Evolutionary conservation across 768 basidiomycete genomes (phyloP), one percentile per base, ranked within the genome.

Genomic region (Calocybe gangraenosa): DNA sequence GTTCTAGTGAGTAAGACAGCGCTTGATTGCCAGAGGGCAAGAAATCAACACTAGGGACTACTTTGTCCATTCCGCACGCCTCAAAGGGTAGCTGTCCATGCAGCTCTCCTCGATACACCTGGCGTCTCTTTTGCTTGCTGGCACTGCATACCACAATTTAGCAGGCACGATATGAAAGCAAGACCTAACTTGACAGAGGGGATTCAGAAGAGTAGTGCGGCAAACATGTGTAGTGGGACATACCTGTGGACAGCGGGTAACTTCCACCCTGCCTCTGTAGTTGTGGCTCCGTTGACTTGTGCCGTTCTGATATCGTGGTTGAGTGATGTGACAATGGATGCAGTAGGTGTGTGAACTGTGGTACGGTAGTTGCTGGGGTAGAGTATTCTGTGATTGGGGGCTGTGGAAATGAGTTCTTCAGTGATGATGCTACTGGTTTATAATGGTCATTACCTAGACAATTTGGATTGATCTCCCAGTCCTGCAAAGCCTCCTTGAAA

Each of bases 61-160:
- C 70, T 50, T 87, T 87, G 28, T 90, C 86, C 79, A 96, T 79
- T 2, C 87, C 87, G 38, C 74, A 71, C 2, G 84, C 76, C 30
- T 88, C 85, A 60, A 93, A 97, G 0, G 96, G 96, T 4, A 98
- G 71, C 53, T 90, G 84, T 0, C 87, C 87, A 49, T 89, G 79
- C 10, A 88, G 76, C 56, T 95, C 92, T 3, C 84, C 75, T 17
- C 88, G 76, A 59, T 95, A 93, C n/a, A 87, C 75, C 53, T 86
- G 81, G 2, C 96, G 79, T 15, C 92, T 79, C 54, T 87, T 89
- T 49, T 78, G 75, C 63, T 99, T 96, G 40, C 71, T 79, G 0
- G 82, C 72, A 7, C 87, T 91, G 48, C 3, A 36, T 39, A 13
- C 20, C 28, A 20, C 42, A 17, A 11, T 46, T 48, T 44, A 25